Evolutionary conservation across 805 yeast species (phyloP).

Genomic region (Yamadazyma ubonensis): DNA sequence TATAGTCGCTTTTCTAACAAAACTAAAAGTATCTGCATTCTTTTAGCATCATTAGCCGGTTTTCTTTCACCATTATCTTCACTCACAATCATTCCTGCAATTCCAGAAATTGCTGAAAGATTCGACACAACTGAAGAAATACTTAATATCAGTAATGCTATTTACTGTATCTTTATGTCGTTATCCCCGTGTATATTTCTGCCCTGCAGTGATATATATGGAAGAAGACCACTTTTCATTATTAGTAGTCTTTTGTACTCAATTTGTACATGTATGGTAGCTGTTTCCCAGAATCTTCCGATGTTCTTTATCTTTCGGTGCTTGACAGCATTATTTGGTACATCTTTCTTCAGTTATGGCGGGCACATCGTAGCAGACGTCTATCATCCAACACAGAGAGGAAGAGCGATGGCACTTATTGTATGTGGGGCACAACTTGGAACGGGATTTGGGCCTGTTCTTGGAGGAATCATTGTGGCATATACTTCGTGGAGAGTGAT

Average conservation of each 20-base stretch:
- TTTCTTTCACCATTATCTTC: slow-evolving; percentile 47
- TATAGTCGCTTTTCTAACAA: slow-evolving; percentile 15
- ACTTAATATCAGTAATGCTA: slow-evolving; percentile 50
- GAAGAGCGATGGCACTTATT: slow-evolving; percentile 49
- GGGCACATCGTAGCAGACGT: slow-evolving; percentile 53
- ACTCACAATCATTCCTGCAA: slow-evolving; percentile 51
- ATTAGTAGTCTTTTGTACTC: slow-evolving; percentile 34
- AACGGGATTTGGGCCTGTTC: slow-evolving; percentile 51
- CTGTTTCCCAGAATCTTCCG: slow-evolving; percentile 49
- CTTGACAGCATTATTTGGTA: slow-evolving; percentile 52
- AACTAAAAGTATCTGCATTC: slow-evolving; percentile 17
- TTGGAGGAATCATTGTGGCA: slow-evolving; percentile 54
- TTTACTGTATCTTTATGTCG: slow-evolving; percentile 52
- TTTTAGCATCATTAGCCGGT: slow-evolving; percentile 25
- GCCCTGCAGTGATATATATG: slow-evolving; percentile 55
- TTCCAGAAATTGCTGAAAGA: slow-evolving; percentile 45
- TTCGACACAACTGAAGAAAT: slow-evolving; percentile 48
- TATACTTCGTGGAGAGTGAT: slow-evolving; percentile 54
- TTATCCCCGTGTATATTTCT: slow-evolving; percentile 49
- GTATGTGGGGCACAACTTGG: slow-evolving; percentile 54
- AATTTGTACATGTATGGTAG: slow-evolving; percentile 30
- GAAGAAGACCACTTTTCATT: slow-evolving; percentile 46
- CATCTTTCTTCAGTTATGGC: slow-evolving; percentile 54
- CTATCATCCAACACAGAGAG: slow-evolving; percentile 50
- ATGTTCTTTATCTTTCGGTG: slow-evolving; percentile 55